Base-by-base conservation (phyloP, 2,329 filamentous ascomycete genomes). In the Venturia pyrina region DNA sequence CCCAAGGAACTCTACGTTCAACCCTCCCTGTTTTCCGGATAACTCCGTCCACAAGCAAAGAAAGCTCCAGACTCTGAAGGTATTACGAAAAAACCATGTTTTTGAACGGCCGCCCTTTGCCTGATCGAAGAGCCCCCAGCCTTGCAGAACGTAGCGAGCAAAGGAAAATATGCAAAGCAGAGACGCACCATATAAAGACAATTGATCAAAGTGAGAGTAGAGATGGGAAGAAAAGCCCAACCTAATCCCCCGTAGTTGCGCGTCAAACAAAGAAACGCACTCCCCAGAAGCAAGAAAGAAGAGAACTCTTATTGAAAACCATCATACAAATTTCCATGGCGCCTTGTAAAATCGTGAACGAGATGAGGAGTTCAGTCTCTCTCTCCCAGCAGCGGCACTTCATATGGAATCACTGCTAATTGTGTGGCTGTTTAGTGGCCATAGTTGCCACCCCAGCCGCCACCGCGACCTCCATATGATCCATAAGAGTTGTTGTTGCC, bases 371-470 rank as follows among this genome's bases (percentile, higher is more conserved):
- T n/a, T 34, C 32, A 21, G 15, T 37, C 53, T 37, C 53, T 37
- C 53, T 37, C 53, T 59, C 13, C 28, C 32, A 37, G 28, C 32
- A 37, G 32, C 15, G 7, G 13, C 32, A 10, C 4, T 34, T 59
- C 28, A 59, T 15, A 37, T n/a, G 2, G 28, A 34, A 10, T 32
- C 53, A 8, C 28, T 37, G 53, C 53, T 59, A n/a, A n/a, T 10
- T 59, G 15, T 59, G 19, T 17, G 21, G 53, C 53, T 62, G 37
- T 28, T 46, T 67, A 65, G 21, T 67, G 62, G n/a, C 62, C 62
- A 34, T 68, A 68, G 37, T 68, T 68, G 24, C 50, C 53, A 17
- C 67, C 67, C 67, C 67, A 68, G n/a, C 66, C 66, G 17, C 67
- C 66, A 32, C 67, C 50, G n/a, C 62, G 41, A 41, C 60, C 44